Percentiles rank a stretch among this genome's conserved stretches.
phyloP scores from a whole-genome alignment of 2,329 filamentous ascomycete genomes.

The Teratosphaeria zuluensis region DNA sequence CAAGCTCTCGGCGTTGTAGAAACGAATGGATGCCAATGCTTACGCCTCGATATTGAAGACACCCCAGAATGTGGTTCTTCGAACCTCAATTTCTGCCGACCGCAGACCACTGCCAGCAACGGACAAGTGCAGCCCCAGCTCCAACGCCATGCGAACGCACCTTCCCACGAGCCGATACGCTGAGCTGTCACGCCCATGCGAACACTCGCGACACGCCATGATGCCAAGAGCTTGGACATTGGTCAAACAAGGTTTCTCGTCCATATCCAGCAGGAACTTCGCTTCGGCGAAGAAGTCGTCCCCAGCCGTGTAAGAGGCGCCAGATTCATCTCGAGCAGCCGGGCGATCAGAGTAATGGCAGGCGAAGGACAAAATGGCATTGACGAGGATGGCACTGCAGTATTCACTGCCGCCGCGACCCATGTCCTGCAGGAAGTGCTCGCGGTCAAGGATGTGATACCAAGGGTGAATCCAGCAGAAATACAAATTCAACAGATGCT shows the following conservation, averaged over 20 bases:
- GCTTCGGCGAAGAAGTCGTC: slow-evolving; percentile 68
- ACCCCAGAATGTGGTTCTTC: slow-evolving; percentile 45
- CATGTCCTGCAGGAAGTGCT: slow-evolving; percentile 61
- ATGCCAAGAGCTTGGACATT: slow-evolving; percentile 67
- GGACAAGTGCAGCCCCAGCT: slow-evolving; percentile 57
- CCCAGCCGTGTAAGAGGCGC: slow-evolving; percentile 55
- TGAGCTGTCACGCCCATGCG: slow-evolving; percentile 56
- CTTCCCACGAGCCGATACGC: slow-evolving; percentile 65
- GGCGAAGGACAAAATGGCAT: slow-evolving; percentile 25
- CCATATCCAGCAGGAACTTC: slow-evolving; percentile 48
- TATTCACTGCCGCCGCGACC: slow-evolving; percentile 50
- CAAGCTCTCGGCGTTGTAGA: neutral
- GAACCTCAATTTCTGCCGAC: slow-evolving; percentile 37
- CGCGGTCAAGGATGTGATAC: slow-evolving; percentile 62
- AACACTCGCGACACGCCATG: slow-evolving; percentile 67
- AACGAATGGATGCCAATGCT: slow-evolving; percentile 11
- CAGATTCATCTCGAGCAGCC: slow-evolving; percentile 52
- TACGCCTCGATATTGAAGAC: slow-evolving; percentile 41
- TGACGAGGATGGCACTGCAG: slow-evolving; percentile 46
- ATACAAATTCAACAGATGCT: slow-evolving; percentile 27
- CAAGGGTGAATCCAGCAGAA: slow-evolving; percentile 60
- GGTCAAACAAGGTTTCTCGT: slow-evolving; percentile 53
- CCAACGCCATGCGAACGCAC: slow-evolving; percentile 61
- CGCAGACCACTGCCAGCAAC: slow-evolving; percentile 26
- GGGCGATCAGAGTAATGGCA: slow-evolving; percentile 48